phyloP scores from a whole-genome alignment of 2,329 filamentous ascomycete genomes.

The Cytospora piceicola region DNA sequence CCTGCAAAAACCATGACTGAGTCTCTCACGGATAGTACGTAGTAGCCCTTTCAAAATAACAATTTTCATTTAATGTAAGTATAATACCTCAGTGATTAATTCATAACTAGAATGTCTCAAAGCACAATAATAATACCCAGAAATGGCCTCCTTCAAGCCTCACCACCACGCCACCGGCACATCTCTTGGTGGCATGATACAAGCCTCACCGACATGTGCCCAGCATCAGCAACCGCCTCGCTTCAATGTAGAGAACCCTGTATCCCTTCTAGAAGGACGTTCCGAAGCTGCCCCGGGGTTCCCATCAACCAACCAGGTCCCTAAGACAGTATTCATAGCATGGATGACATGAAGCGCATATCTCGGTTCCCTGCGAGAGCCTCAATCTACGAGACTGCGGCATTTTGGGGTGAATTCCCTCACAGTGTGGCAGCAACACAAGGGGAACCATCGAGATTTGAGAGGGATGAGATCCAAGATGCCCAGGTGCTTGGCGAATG shows the following conservation, averaged over 20 bases:
- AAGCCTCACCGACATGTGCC: slow-evolving; percentile 4
- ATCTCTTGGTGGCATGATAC: too few species aligned
- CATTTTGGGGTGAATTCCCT: slow-evolving; percentile 22
- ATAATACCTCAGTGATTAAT: background rate
- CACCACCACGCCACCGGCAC: slow-evolving; percentile 8
- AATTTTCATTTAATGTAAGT: background rate
- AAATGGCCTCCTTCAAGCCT: background rate
- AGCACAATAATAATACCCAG: background rate
- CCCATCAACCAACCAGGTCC: background rate
- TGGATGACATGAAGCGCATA: too few species aligned
- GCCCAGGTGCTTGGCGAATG: slow-evolving; percentile 9
- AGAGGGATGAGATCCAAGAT: background rate
- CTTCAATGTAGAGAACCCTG: background rate
- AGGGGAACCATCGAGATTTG: background rate
- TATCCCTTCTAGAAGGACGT: slow-evolving; percentile 9
- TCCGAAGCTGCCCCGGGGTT: background rate
- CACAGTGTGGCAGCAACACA: slow-evolving; percentile 6
- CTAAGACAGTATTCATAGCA: background rate
- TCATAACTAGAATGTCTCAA: slow-evolving; percentile 6
- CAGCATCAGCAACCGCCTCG: background rate
- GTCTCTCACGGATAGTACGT: too few species aligned
- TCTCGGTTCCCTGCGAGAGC: too few species aligned
- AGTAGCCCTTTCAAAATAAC: background rate
- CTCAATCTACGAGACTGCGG: too few species aligned
- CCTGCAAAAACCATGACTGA: too few species aligned